Base-by-base conservation (phyloP, 306 rosid genomes). In the Prunus fruticosa region DNA sequence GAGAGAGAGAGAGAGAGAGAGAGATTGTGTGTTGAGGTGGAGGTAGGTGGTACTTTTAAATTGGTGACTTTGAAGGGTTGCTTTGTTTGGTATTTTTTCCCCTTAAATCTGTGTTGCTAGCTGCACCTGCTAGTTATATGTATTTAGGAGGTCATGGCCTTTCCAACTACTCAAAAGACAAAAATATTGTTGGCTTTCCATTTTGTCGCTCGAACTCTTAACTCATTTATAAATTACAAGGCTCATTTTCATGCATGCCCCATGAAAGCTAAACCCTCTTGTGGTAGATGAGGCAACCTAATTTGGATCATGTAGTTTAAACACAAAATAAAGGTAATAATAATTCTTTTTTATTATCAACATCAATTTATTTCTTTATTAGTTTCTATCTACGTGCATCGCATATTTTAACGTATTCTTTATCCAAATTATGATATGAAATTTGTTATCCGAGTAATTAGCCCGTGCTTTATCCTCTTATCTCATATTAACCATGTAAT, bases 21-120 rank as follows among this genome's bases (percentile, higher is more conserved):
- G 38, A 34, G 54, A 11, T 25, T 11, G 30, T 2, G 57, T 20
- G 61, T 51, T 38, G 9, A 45, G 58, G 5, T 57, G 32, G 71
- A 28, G 86, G 76, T 84, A 60, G 90, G 86, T 84, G 80, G 82
- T 51, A 53, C 56, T 38, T 38, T 38, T 53, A 11, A 46, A 60
- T 78, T 67, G 74, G 64, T 19, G 73, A 14, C 84, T 75, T 80
- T 75, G 78, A 82, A 72, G 81, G 82, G 71, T 60, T 74, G 82
- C 23, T 81, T 79, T 57, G 63, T 77, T 82, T 41, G 78, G 78
- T 81, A 38, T 25, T 47, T 7, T 28, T 13, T 13, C 6, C 28
- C 28, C 25, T 65, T 3, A 19, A 53, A n/a, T 38, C 6, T 4
- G 56, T 28, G 14, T 27, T 53, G 23, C 30, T n/a, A 56, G 11